Percentiles rank a stretch among this genome's conserved stretches.
These are phyloP conservation scores for Pichia sp. DNA, from an alignment of 1,139 yeast genomes.

Conservation along the genomic window DNA sequence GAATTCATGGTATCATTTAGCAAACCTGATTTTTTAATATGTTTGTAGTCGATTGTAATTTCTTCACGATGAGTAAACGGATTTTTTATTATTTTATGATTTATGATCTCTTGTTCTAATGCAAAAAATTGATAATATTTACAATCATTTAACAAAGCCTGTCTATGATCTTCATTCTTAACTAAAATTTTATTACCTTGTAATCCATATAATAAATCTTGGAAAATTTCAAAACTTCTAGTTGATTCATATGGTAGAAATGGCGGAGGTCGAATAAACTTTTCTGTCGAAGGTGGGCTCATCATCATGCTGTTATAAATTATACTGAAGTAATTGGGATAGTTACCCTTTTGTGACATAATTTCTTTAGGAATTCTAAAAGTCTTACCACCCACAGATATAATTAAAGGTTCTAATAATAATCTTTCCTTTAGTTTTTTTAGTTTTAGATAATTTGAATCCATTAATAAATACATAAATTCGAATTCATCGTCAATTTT, in stretches of 20 bases:
- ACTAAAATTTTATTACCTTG: conserved; percentile 49
- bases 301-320: conserved; percentile 46
- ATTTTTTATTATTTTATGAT: conserved; percentile 43
- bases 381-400: conserved; percentile 53
- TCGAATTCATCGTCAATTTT: conserved; percentile 52
- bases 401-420: conserved; percentile 50
- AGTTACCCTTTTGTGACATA: conserved; percentile 55
- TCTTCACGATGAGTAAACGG: conserved; percentile 48
- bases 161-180: conserved; percentile 48
- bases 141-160: conserved; percentile 58
- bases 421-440: conserved; percentile 48
- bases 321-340: conserved; percentile 70
- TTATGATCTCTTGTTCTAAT: conserved; percentile 64
- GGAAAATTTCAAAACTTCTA: conserved; percentile 53
- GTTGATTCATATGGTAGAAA: conserved; percentile 49
- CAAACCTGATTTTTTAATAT: conserved; percentile 43
- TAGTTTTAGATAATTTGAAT: conserved; percentile 66
- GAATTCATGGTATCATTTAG: conserved; percentile 18
- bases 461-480: conserved; percentile 59
- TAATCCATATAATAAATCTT: conserved; percentile 50
- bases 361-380: conserved; percentile 56
- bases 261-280: conserved; percentile 71
- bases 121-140: conserved; percentile 69
- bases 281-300: conserved; percentile 39
- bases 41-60: conserved; percentile 46